Evolutionary conservation across 2,329 filamentous ascomycete genomes (phyloP).

Genomic region (Trichoderma simmonsii): DNA sequence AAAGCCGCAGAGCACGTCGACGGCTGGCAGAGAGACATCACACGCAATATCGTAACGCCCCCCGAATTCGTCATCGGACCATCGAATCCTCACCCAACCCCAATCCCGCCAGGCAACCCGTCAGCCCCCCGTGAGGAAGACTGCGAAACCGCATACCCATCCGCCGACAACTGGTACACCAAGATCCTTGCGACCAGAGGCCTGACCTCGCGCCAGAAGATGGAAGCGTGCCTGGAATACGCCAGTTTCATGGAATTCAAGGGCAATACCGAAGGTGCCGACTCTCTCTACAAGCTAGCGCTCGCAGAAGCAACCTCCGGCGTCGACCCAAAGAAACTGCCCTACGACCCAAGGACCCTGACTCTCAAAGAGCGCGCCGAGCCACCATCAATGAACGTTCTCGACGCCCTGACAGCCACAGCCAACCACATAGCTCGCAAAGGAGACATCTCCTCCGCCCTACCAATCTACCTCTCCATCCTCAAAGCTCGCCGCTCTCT

Average conservation of each 20-base stretch:
- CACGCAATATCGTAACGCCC: conserved; percentile 64
- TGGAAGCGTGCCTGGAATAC: conserved; percentile 79
- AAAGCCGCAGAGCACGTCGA: conserved; percentile 77
- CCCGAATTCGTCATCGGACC: conserved; percentile 74
- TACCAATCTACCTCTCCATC: conserved; percentile 82
- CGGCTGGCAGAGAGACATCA: conserved; percentile 70
- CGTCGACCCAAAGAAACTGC: conserved; percentile 38
- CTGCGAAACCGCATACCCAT: conserved; percentile 64
- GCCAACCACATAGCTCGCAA: conserved; percentile 73
- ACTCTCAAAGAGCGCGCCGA: conserved; percentile 59
- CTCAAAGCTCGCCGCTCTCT: conserved; percentile 72
- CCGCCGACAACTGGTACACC: conserved; percentile 75
- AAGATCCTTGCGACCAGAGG: conserved; percentile 78
- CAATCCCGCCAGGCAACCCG: conserved; percentile 62
- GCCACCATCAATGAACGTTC: conserved; percentile 67
- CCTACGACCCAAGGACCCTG: conserved; percentile 60
- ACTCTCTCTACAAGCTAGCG: conserved; percentile 71
- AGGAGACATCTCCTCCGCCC: conserved; percentile 63
- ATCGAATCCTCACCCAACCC: conserved; percentile 76
- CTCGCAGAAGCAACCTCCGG: conserved; percentile 68
- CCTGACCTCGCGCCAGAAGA: conserved; percentile 71
- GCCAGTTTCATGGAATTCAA: conserved; percentile 84
- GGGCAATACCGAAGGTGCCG: conserved; percentile 59
- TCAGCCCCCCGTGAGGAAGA: conserved; percentile 71
- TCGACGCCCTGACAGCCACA: conserved; percentile 71